Base-by-base conservation (phyloP, 2,329 filamentous ascomycete species). In the Ascochyta viciae-villosae region DNA sequence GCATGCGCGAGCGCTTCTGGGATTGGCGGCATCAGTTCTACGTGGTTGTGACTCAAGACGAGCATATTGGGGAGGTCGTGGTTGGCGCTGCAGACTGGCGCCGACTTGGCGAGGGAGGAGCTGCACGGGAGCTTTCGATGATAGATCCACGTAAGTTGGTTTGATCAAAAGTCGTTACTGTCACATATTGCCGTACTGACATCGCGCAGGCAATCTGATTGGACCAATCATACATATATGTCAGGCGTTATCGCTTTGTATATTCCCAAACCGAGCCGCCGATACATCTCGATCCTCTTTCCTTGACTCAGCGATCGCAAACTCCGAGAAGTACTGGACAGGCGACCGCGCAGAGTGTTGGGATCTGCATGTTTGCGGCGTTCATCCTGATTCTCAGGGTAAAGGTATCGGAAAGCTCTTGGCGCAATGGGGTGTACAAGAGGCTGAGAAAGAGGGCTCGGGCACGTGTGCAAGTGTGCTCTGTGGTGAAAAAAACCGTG, bases 321-420 rank as follows among this genome's bases (percentile, higher is more conserved):
- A 50, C 1, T 68, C 67, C 0, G 61, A 64, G 10, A 37, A 58
- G 16, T 60, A 69, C 40, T 73, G 67, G 70, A 63, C 63, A 2
- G 68, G 67, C 3, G 45, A 68, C 16, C 65, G 63, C 7, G 29
- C 65, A 0, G 66, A 71, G 33, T 71, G 68, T 34, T 71, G 65
- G 63, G 70, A 71, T 34, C 27, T 71, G 26, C 57, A 70, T 49
- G 66, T 71, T 1, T 72, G 70, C 35, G 70, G 68, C 10, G 64
- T 72, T 13, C 54, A 70, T 49, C 77, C 77, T 1, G 65, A 69
- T 1, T 73, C 72, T 39, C 72, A 77, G 40, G 65, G 70, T 3
- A 72, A 72, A 31, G 77, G 77, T 3, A 66, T 73, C 1, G 77
- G 76, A 1, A 68, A 66, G 31, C 62, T 76, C 33, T 63, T 79